Evolutionary conservation across 2,329 filamentous ascomycete genomes (phyloP), one percentile per base, ranked within the genome.

Genomic region (Monilinia laxa): DNA sequence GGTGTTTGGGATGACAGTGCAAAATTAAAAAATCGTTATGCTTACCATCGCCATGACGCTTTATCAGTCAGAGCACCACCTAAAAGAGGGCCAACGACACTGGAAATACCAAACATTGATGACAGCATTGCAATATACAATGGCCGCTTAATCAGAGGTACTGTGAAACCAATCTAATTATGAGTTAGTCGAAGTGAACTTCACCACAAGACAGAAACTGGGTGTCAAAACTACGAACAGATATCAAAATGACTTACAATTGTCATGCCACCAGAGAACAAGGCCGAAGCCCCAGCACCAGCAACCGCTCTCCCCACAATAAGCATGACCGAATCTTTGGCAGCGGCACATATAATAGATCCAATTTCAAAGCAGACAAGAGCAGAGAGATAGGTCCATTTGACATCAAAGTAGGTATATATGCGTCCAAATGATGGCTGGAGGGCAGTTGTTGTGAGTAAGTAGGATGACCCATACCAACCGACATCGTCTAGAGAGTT

Each of bases 401-500:
- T 77, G 54, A 76, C 70, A 56, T 75, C 75, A 69, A 77, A 78
- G 49, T 76, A 74, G 62, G 75, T 77, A 62, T 77, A 78, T 31
- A 78, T 74, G 25, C 74, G 70, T 40, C 76, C 76, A 58, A 76
- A 76, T 10, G 73, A 75, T 25, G 72, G 74, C 60, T 76, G 74
- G 6, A 76, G 62, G 25, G 74, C 79, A 68, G 74, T 79, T 64
- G 73, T 77, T 2, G 78, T 78, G 57, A 80, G 75, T 7, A 79
- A 71, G 66, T 78, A 79, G 1, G 77, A 75, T 23, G 75, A 75
- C 54, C 76, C 76, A 70, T 78, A 73, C 78, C 78, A 79, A 18
- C 78, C 78, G 10, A 80, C 75, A 72, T 80, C 78, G 28, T 74
- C 70, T 6, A 79, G 70, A 18, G 76, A 77, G 57, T 80, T 75